Percentiles rank a stretch among this genome's conserved stretches.
phyloP scores from a whole-genome alignment of 2,329 filamentous ascomycete species.

The Myriosclerotinia scirpicola region DNA sequence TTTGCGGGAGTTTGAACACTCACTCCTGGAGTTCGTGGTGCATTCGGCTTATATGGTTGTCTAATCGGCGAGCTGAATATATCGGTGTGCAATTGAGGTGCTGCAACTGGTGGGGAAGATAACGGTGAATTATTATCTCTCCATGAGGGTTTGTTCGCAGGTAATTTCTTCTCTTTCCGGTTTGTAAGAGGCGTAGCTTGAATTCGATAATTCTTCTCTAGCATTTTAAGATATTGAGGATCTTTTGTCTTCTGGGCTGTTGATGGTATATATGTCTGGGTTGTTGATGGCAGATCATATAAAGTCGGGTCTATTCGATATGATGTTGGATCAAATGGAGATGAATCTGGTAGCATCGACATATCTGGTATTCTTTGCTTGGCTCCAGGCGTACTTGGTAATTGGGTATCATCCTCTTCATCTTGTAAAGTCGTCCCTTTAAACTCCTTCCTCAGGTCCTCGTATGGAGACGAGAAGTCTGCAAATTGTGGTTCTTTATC shows the following conservation, averaged over 20 bases:
- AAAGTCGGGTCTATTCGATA: slow-evolving; percentile 46
- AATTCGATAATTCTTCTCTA: slow-evolving; percentile 93
- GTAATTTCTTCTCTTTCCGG: slow-evolving; percentile 28
- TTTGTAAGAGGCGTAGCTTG: slow-evolving; percentile 80
- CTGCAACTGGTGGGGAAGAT: slow-evolving; percentile 75
- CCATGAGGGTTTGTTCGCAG: slow-evolving; percentile 40
- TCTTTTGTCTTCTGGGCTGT: slow-evolving; percentile 53
- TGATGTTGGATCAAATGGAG: slow-evolving; percentile 53
- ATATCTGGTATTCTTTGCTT: slow-evolving; percentile 58
- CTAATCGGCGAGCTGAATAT: slow-evolving; percentile 77
- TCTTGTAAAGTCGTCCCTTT: slow-evolving; percentile 44
- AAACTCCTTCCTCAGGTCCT: slow-evolving; percentile 68
- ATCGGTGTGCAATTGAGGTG: slow-evolving; percentile 80
- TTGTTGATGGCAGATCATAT: slow-evolving; percentile 40
- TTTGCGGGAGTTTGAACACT: slow-evolving; percentile 78
- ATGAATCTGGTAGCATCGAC: slow-evolving; percentile 61
- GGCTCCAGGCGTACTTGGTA: slow-evolving; percentile 40
- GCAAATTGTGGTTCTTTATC: slow-evolving; percentile 54
- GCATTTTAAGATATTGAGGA: slow-evolving; percentile 82
- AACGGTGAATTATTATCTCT: slow-evolving; percentile 43
- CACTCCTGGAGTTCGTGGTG: slow-evolving; percentile 73
- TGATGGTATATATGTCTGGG: slow-evolving; percentile 22
- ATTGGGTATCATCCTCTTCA: slow-evolving; percentile 44
- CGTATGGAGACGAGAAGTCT: slow-evolving; percentile 74
- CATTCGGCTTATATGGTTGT: slow-evolving; percentile 35